phyloP scores from a whole-genome alignment of 495 filamentous ascomycete species.

The Tuber umbilicatum region DNA sequence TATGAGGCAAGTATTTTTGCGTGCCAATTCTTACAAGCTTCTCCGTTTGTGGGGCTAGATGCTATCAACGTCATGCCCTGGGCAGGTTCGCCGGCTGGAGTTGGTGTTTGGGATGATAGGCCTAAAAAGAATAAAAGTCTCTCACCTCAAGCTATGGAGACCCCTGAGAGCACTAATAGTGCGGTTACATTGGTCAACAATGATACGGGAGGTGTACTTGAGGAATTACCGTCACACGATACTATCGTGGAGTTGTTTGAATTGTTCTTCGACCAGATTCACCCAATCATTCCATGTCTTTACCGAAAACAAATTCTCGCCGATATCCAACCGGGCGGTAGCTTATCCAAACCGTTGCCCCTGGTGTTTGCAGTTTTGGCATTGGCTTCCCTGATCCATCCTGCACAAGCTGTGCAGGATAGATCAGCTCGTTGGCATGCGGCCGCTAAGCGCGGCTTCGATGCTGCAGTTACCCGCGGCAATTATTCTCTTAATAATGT shows the following conservation, averaged over 20 bases:
- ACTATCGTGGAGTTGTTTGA: constrained; percentile 28
- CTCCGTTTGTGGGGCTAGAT: constrained; percentile 27
- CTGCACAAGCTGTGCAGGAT: constrained; percentile 16
- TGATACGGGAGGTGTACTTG: constrained; percentile 6
- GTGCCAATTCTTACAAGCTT: constrained; percentile 34
- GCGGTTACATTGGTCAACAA: neutral
- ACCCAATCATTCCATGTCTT: constrained; percentile 36
- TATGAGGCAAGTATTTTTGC: constrained; percentile 29
- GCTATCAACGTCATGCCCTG: constrained; percentile 17
- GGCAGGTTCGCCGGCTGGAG: constrained; percentile 14
- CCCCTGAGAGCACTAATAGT: constrained; percentile 8
- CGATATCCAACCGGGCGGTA: constrained; percentile 19
- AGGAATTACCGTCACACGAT: constrained; percentile 26
- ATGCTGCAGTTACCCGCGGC: constrained; percentile 26
- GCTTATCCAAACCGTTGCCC: constrained; percentile 21
- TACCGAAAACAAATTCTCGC: constrained; percentile 32
- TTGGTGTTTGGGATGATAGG: constrained; percentile 8
- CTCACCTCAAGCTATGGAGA: constrained; percentile 4
- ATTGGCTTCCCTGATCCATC: constrained; percentile 34
- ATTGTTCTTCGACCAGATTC: constrained; percentile 37
- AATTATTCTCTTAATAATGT: constrained; percentile 31
- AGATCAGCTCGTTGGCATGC: constrained; percentile 26
- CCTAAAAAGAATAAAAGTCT: constrained; percentile 13
- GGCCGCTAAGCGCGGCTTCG: constrained; percentile 30
- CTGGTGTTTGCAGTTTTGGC: constrained; percentile 35